Base-by-base conservation (phyloP, 2,329 filamentous ascomycete genomes). In the Pyrenochaeta sp. region DNA sequence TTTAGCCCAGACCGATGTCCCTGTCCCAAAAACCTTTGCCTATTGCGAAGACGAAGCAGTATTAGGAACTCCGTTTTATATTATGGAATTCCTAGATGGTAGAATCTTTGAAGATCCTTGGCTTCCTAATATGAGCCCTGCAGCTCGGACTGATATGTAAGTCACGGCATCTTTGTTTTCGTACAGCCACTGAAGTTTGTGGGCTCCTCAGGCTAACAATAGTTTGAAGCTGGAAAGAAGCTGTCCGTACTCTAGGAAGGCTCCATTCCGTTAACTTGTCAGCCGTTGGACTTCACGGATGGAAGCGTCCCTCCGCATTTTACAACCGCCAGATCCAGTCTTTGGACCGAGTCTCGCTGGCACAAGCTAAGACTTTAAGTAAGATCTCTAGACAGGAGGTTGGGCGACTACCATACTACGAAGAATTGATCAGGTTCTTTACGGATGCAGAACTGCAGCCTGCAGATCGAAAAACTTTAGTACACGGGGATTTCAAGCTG, bases 81-180 rank as follows among this genome's bases (percentile, higher is more conserved):
- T 98, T 71, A 98, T 98, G 94, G 88, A 91, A 74, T 98, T 95
- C 74, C 82, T 98, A 53, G 90, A 96, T 71, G 94, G 94, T 15
- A 88, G 94, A 68, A 96, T 97, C 77, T 91, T 97, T 71, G 90
- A 92, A 69, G 92, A 98, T 76, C 89, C 92, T 14, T 40, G 37
- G 37, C 18, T 40, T 7, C 37, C 37, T 4, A 15, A 40, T 17
- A 6, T 7, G 7, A 40, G 37, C 18, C 37, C 37, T 5, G 6
- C 4, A 23, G 37, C 7, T 5, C 37, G 37, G 3, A 3, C 7
- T 4, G 18, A 18, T 7, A 40, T 40, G 37, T 40, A 23, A 23
- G 37, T 40, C n/a, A n/a, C n/a, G n/a, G n/a, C n/a, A n/a, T n/a
- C n/a, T n/a, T n/a, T n/a, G n/a, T n/a, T n/a, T n/a, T n/a, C n/a